These are phyloP conservation scores for Dispira simplex DNA, from an alignment of 192 early-diverging fungal genomes.

Conservation along the genomic window DNA sequence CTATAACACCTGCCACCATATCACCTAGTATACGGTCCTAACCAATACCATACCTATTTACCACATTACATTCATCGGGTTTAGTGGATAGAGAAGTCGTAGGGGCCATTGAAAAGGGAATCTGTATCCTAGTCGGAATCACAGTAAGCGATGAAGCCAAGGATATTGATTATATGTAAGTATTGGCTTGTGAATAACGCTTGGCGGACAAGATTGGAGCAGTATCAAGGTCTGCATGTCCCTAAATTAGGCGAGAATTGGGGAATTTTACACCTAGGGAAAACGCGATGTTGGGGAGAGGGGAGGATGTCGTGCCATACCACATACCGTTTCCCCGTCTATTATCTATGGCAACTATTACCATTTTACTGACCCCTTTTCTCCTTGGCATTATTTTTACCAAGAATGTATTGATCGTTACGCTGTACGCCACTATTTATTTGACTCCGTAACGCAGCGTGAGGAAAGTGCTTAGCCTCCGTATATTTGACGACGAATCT, in stretches of 20 bases:
- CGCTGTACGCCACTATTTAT: too few species aligned
- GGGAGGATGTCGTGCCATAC: not conserved
- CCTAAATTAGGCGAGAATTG: not conserved
- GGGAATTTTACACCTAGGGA: not conserved
- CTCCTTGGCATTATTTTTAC: too few species aligned
- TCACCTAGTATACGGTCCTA: not conserved
- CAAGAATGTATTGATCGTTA: too few species aligned
- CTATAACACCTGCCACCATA: too few species aligned
- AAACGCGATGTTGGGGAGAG: not conserved
- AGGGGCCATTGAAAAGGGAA: conserved; percentile 61
- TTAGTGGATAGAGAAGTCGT: conserved; percentile 59
- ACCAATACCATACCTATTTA: not conserved
- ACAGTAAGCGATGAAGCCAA: conserved; percentile 43
- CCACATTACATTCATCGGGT: not conserved
- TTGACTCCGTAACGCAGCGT: conserved; percentile 18
- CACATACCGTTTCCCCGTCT: not conserved
- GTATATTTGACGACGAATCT: conserved; percentile 55
- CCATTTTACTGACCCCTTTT: not conserved
- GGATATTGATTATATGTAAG: conserved; percentile 70
- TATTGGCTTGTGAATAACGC: not conserved
- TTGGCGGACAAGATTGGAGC: not conserved
- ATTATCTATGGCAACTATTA: not conserved
- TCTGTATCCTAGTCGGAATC: conserved; percentile 64
- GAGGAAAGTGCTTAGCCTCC: conserved; percentile 60
- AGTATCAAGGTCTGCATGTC: not conserved